These are phyloP conservation scores for Auriscalpium vulgare DNA, from an alignment of 768 basidiomycete genomes.

Conservation along the genomic window DNA sequence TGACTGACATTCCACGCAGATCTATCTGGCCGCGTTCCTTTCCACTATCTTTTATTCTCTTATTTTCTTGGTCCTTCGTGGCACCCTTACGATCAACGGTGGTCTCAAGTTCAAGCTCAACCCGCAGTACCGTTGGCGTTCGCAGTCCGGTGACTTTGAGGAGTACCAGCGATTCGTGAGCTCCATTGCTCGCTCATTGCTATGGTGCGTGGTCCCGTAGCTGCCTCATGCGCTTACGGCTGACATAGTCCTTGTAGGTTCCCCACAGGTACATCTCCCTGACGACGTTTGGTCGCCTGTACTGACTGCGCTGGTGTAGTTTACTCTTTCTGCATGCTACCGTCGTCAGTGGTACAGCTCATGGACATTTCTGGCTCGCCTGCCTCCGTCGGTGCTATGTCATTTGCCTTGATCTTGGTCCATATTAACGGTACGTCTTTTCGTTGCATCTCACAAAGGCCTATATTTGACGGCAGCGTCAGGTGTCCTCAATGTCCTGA, in stretches of 20 bases:
- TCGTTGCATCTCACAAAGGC: too few species aligned
- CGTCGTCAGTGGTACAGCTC: slow-evolving; percentile 46
- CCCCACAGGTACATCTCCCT: slow-evolving; percentile 40
- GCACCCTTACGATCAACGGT: slow-evolving; percentile 42
- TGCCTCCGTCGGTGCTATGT: slow-evolving; percentile 38
- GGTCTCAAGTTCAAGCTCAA: slow-evolving; percentile 45
- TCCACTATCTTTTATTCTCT: slow-evolving; percentile 52
- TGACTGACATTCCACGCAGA: slow-evolving; percentile 27
- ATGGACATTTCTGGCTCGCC: slow-evolving; percentile 38
- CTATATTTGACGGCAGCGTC: neutral
- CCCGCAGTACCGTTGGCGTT: slow-evolving; percentile 35
- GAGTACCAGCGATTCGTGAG: slow-evolving; percentile 56
- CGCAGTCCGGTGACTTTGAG: slow-evolving; percentile 23
- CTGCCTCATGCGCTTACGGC: too few species aligned
- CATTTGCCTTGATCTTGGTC: slow-evolving; percentile 35
- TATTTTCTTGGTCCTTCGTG: slow-evolving; percentile 54
- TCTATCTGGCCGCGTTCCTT: slow-evolving; percentile 47
- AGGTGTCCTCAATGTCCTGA: slow-evolving; percentile 58
- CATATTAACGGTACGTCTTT: slow-evolving; percentile 4
- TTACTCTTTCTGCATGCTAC: slow-evolving; percentile 51
- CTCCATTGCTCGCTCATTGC: slow-evolving; percentile 57
- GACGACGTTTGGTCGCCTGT: neutral
- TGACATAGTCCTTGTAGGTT: slow-evolving; percentile 32
- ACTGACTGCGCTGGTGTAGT: slow-evolving; percentile 27
- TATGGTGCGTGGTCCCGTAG: slow-evolving; percentile 43